Conservation (phyloP, 495 filamentous ascomycete genomes). For the Aspergillus mulundensis region DNA sequence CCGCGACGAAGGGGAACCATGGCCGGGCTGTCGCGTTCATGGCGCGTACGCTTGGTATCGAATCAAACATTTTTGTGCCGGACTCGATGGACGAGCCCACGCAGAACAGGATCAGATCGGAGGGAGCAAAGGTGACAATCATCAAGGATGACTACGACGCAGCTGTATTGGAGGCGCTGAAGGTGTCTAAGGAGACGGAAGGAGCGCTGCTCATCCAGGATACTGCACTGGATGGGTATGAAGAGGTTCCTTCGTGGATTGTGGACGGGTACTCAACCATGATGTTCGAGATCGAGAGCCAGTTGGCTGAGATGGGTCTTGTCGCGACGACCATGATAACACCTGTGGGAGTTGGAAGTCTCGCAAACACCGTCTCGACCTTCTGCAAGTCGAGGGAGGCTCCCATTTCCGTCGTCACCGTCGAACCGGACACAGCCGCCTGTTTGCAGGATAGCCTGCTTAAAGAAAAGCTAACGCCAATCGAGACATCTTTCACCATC, state of each 20-base stretch:
- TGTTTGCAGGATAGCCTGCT: slow-evolving; percentile 52
- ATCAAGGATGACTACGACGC: slow-evolving; percentile 58
- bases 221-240: slow-evolving; percentile 57
- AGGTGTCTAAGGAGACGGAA: slow-evolving; percentile 25
- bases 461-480: slow-evolving; percentile 35
- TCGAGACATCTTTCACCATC: slow-evolving; percentile 52
- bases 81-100: slow-evolving; percentile 47
- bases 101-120: slow-evolving; percentile 47
- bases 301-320: slow-evolving; percentile 35
- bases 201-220: slow-evolving; percentile 59
- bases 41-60: slow-evolving; percentile 50
- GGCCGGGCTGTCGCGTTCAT: slow-evolving; percentile 65
- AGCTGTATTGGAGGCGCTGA: slow-evolving; percentile 44
- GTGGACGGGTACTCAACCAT: slow-evolving; percentile 70
- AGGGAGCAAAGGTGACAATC: slow-evolving; percentile 53
- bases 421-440: slow-evolving; percentile 62
- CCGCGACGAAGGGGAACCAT: slow-evolving; percentile 70
- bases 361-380: slow-evolving; percentile 55
- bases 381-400: slow-evolving; percentile 49
- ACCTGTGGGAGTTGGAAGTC: slow-evolving; percentile 63
- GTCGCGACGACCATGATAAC: slow-evolving; percentile 43
- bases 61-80: slow-evolving; percentile 54
- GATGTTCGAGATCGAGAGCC: slow-evolving; percentile 57
- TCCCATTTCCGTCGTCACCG: slow-evolving; percentile 45
- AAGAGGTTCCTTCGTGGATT: slow-evolving; percentile 64